phyloP scores from a whole-genome alignment of 805 yeast species.

The Suhomyces sp. region DNA sequence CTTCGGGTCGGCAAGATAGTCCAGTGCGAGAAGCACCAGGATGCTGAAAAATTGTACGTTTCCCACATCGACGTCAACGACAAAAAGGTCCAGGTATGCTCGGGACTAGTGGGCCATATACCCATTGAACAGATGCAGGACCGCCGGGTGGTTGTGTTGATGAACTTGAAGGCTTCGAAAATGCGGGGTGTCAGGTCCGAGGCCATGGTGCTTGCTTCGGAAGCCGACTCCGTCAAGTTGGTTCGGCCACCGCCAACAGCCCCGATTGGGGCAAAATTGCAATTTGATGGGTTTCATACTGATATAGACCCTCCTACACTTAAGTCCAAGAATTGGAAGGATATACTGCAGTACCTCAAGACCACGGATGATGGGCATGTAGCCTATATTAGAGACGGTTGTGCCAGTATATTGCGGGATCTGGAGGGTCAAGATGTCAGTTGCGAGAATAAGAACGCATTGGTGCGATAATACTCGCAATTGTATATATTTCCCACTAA shows the following conservation, averaged over 20 bases:
- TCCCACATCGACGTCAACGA: constrained; percentile 41
- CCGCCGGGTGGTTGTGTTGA: constrained; percentile 49
- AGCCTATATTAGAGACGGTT: constrained; percentile 17
- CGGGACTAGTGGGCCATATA: constrained; percentile 52
- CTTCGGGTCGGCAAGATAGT: constrained; percentile 48
- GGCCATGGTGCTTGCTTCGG: constrained; percentile 69
- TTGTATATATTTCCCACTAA: not conserved
- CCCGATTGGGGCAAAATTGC: constrained; percentile 37
- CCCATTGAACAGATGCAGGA: constrained; percentile 36
- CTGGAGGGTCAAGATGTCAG: not conserved
- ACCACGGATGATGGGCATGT: constrained; percentile 31
- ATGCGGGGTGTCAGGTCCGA: constrained; percentile 61
- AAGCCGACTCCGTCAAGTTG: constrained; percentile 38
- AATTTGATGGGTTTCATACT: constrained; percentile 27
- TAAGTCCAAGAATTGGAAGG: constrained; percentile 34
- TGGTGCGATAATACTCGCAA: not conserved
- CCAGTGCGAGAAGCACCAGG: constrained; percentile 46
- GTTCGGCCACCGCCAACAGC: constrained; percentile 43
- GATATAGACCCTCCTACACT: constrained; percentile 20
- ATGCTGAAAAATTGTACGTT: constrained; percentile 59
- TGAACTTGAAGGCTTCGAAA: constrained; percentile 58
- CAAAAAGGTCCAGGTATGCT: constrained; percentile 46
- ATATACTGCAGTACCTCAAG: constrained; percentile 23
- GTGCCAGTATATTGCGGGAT: not conserved
- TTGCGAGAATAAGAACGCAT: not conserved